A percentile compares a stretch with the other conserved stretches of the same genome.
phyloP scores from a whole-genome alignment of 2,329 filamentous ascomycete species.

The Cladosporium sp. region DNA sequence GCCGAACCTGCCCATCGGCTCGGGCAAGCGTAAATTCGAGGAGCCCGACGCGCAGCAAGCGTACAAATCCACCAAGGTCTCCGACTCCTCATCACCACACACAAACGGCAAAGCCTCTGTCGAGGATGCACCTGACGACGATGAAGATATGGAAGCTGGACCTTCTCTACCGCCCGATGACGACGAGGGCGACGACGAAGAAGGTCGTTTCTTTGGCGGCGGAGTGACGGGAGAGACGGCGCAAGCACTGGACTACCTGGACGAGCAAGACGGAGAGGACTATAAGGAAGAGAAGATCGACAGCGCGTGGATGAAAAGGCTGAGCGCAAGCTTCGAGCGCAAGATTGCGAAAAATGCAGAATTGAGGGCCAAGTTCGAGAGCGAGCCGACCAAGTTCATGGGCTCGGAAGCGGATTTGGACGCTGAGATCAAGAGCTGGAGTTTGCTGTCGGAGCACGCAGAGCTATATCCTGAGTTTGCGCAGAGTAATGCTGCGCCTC shows the following conservation, averaged over 20 bases:
- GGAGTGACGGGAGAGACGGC: constrained; percentile 80
- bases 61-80: constrained; percentile 61
- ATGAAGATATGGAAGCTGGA: constrained; percentile 44
- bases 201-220: constrained; percentile 92
- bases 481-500: constrained; percentile 67
- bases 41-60: constrained; percentile 55
- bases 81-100: constrained; percentile 46
- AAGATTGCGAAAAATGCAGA: constrained; percentile 89
- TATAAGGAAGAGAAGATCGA: constrained; percentile 75
- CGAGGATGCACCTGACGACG: constrained; percentile 55
- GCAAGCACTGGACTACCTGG: constrained; percentile 84
- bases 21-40: constrained; percentile 60
- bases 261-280: constrained; percentile 59
- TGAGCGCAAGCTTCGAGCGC: constrained; percentile 82
- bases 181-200: constrained; percentile 71
- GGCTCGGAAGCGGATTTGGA: constrained; percentile 86
- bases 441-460: constrained; percentile 82
- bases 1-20: constrained; percentile 45
- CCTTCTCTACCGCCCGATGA: constrained; percentile 47
- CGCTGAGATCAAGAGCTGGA: constrained; percentile 80
- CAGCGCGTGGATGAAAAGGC: constrained; percentile 75
- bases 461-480: constrained; percentile 80
- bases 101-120: constrained; percentile 47
- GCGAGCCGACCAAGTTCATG: constrained; percentile 79
- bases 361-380: constrained; percentile 79